These are phyloP conservation scores for Chlorella vulgaris DNA, from an alignment of 139 green algal species.

Conservation along the genomic window DNA sequence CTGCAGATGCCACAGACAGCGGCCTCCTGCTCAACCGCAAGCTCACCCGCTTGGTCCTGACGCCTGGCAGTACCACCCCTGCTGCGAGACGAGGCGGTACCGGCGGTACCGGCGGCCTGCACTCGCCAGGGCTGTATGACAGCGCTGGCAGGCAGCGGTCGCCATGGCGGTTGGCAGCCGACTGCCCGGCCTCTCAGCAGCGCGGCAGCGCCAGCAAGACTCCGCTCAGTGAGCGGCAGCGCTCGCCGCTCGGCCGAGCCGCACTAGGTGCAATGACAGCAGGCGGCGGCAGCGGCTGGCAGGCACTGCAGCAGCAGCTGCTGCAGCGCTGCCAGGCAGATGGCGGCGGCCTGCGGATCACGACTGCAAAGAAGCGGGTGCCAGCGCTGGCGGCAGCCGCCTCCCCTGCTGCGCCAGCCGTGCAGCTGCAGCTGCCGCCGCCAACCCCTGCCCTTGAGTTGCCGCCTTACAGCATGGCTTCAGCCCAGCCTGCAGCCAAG, in stretches of 20 bases:
- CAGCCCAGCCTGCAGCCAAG: too few relatives aligned
- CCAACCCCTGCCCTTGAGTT: not conserved
- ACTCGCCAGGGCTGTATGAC: not conserved
- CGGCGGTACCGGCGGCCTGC: not conserved
- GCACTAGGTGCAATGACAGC: not conserved
- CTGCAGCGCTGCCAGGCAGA: slow-evolving; percentile 24
- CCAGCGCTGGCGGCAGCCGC: not conserved
- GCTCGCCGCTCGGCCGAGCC: not conserved
- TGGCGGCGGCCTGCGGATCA: slow-evolving; percentile 25
- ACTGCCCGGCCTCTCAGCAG: not conserved
- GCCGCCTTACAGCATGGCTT: too few relatives aligned
- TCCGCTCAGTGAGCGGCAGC: not conserved
- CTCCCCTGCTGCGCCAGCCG: not conserved
- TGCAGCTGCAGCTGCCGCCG: not conserved
- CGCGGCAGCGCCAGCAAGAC: slow-evolving; percentile 12
- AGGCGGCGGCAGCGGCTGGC: not conserved
- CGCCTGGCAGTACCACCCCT: slow-evolving; percentile 5
- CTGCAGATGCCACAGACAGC: not conserved
- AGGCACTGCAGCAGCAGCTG: slow-evolving; percentile 20
- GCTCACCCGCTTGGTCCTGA: slow-evolving; percentile 20
- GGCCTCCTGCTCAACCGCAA: slow-evolving; percentile 9
- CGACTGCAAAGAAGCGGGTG: slow-evolving; percentile 7
- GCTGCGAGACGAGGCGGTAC: not conserved
- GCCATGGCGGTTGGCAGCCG: slow-evolving; percentile 2
- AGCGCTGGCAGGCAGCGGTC: slow-evolving; percentile 14